Evolutionary conservation across 345 rosid species (phyloP).

Genomic region (sweet orange (Citrus sinensis)): DVS_A1.0 CM039162.1:228501-229000

Average conservation of each 20-base stretch:
- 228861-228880: not conserved
- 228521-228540: constrained; percentile 15
- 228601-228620: not conserved
- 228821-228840: not conserved
- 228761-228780: too few relatives aligned
- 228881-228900: constrained; percentile 2
- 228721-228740: too few relatives aligned
- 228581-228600: not conserved
- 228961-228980: not conserved
- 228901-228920: not conserved
- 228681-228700: too few relatives aligned
- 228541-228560: not conserved
- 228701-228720: too few relatives aligned
- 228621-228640: too few relatives aligned
- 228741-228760: too few relatives aligned
- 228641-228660: too few relatives aligned
- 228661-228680: too few relatives aligned
- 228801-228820: too few relatives aligned
- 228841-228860: not conserved
- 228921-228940: not conserved
- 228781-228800: too few relatives aligned
- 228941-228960: not conserved
- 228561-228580: constrained; percentile 4
- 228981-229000: not conserved
- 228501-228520: not conserved